These are phyloP conservation scores for Arthroderma uncinatum DNA, from an alignment of 2,329 filamentous ascomycete genomes.

Conservation along the genomic window DNA sequence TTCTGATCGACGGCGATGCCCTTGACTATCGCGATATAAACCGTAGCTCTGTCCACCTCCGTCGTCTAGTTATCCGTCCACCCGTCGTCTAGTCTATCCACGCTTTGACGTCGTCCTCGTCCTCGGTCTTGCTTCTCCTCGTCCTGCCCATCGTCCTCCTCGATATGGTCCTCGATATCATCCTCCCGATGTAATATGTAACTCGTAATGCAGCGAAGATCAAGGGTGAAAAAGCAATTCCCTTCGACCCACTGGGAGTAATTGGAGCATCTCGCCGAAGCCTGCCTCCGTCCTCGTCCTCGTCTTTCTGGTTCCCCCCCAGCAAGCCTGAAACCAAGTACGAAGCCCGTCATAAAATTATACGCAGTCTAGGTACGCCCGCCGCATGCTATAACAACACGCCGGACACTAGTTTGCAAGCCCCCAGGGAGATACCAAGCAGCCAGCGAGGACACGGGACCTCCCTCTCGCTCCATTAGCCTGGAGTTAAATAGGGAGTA, in stretches of 20 bases:
- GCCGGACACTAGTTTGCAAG: neutral
- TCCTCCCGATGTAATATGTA: neutral
- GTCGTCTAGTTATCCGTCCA: too few species aligned
- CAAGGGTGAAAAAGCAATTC: neutral
- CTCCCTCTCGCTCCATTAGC: neutral
- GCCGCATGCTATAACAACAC: neutral
- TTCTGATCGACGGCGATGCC: too few species aligned
- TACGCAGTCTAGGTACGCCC: neutral
- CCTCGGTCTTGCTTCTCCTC: too few species aligned
- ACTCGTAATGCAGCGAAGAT: slow-evolving; percentile 1
- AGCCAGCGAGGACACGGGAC: neutral
- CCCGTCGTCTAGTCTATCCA: too few species aligned
- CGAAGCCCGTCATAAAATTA: neutral
- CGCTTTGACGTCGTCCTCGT: too few species aligned
- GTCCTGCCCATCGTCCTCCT: too few species aligned
- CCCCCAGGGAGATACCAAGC: neutral
- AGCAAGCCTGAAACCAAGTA: slow-evolving; percentile 1
- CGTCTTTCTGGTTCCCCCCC: neutral
- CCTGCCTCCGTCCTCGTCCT: neutral
- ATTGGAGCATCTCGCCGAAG: slow-evolving; percentile 1
- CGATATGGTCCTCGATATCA: too few species aligned
- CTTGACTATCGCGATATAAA: neutral
- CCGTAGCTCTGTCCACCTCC: neutral
- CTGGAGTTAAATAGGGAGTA: neutral
- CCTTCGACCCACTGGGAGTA: neutral